These are phyloP conservation scores for Mucor plumbeus DNA, from an alignment of 371 early-diverging fungal species.

Conservation along the genomic window DNA sequence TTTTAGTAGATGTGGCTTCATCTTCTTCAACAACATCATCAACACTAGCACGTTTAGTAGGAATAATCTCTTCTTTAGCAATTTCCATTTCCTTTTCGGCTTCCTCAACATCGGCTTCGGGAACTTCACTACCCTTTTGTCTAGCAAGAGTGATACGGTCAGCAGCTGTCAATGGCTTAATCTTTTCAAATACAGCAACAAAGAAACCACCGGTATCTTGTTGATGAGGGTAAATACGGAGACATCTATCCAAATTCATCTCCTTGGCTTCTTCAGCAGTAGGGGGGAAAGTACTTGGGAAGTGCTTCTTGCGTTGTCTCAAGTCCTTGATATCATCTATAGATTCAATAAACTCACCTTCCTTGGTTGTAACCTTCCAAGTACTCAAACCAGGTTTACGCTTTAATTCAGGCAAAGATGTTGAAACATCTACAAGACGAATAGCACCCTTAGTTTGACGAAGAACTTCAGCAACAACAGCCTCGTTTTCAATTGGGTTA, in stretches of 20 bases:
- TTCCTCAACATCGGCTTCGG: conserved; percentile 28
- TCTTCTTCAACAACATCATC: conserved; percentile 14
- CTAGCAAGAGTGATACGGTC: conserved; percentile 49
- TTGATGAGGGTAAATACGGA: conserved; percentile 94
- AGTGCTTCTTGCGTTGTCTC: conserved; percentile 50
- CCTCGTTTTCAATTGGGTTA: conserved; percentile 98
- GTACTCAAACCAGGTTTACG: conserved; percentile 78
- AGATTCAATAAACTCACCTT: conserved; percentile 60
- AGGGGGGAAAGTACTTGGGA: conserved; percentile 78
- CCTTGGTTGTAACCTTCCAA: conserved; percentile 87
- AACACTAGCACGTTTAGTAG: conserved; percentile 22
- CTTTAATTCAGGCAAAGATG: conserved; percentile 74
- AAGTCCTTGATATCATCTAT: conserved; percentile 63
- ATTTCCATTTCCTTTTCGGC: conserved; percentile 28
- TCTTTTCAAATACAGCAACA: conserved; percentile 96
- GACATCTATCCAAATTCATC: conserved; percentile 42
- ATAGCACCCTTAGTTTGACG: conserved; percentile 71
- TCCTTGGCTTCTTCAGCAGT: conserved; percentile 56
- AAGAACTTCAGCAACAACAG: conserved; percentile 89
- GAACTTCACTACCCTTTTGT: conserved; percentile 23
- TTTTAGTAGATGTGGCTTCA: conserved; percentile 7
- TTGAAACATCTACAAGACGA: conserved; percentile 83
- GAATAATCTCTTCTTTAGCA: conserved; percentile 9
- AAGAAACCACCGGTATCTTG: conserved; percentile 99
- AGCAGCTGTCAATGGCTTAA: conserved; percentile 62